These are phyloP conservation scores for Trypethelium eluteriae DNA, from an alignment of 495 filamentous ascomycete genomes.

Conservation along the genomic window DNA sequence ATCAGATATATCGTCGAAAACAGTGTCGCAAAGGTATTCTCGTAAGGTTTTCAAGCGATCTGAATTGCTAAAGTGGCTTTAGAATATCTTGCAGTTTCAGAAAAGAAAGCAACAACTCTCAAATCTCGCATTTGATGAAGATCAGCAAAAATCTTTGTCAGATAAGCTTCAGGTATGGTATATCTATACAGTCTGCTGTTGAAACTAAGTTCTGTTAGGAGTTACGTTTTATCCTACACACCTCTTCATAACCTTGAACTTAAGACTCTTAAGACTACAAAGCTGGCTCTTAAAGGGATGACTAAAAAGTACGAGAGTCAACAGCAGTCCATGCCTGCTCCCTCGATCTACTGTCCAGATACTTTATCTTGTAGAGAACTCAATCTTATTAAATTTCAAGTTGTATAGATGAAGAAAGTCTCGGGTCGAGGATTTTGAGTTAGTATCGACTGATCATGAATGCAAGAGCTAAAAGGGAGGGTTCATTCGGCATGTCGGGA, in stretches of 20 bases:
- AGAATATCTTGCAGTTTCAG: slow-evolving; percentile 8
- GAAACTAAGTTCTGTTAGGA: neutral
- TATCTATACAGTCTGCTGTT: neutral
- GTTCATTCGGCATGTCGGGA: too few relatives aligned
- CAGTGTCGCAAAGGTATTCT: slow-evolving; percentile 1
- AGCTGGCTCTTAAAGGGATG: too few relatives aligned
- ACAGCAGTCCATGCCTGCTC: too few relatives aligned
- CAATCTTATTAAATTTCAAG: too few relatives aligned
- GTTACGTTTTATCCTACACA: neutral
- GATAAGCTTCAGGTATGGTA: slow-evolving; percentile 2
- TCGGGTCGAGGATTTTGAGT: too few relatives aligned
- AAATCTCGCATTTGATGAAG: slow-evolving; percentile 2
- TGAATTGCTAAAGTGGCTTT: neutral
- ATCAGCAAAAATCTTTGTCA: neutral
- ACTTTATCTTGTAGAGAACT: too few relatives aligned
- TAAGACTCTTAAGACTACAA: neutral
- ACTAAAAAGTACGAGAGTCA: too few relatives aligned
- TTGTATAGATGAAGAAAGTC: too few relatives aligned
- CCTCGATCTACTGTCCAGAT: too few relatives aligned
- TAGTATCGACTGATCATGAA: too few relatives aligned
- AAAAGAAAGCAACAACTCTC: slow-evolving; percentile 5
- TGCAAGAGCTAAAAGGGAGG: too few relatives aligned
- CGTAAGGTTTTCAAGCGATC: neutral
- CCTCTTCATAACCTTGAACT: neutral
- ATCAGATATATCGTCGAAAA: slow-evolving; percentile 4